Evolutionary conservation across 1,139 yeast genomes (phyloP).

Genomic region (Scheffersomyces parashehatae): DNA sequence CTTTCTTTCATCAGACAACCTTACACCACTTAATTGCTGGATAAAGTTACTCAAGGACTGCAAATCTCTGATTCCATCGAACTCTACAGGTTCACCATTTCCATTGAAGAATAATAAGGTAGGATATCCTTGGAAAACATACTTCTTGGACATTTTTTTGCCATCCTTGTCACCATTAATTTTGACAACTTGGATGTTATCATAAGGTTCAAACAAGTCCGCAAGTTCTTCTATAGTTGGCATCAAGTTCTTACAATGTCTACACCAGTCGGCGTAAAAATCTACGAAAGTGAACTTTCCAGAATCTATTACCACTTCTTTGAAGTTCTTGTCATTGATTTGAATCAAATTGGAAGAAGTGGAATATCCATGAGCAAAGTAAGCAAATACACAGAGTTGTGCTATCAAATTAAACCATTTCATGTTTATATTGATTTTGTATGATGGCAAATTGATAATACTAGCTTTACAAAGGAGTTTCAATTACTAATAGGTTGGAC

Average conservation of each 20-base stretch:
- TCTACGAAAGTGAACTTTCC: slow-evolving; percentile 70
- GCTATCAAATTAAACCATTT: too few relatives aligned
- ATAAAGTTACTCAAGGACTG: slow-evolving; percentile 49
- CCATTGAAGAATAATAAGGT: slow-evolving; percentile 60
- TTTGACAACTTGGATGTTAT: slow-evolving; percentile 54
- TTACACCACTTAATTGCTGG: slow-evolving; percentile 33
- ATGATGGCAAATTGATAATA: too few relatives aligned
- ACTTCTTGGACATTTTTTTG: slow-evolving; percentile 53
- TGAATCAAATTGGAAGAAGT: slow-evolving; percentile 18
- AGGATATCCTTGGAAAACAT: slow-evolving; percentile 64
- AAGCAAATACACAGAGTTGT: too few relatives aligned
- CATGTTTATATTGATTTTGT: too few relatives aligned
- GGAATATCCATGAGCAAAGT: slow-evolving; percentile 9
- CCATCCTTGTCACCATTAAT: slow-evolving; percentile 70
- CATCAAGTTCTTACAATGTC: slow-evolving; percentile 68
- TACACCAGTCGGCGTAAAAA: slow-evolving; percentile 81
- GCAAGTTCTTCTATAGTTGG: slow-evolving; percentile 67
- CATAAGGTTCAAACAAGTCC: slow-evolving; percentile 44
- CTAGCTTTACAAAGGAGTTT: too few relatives aligned
- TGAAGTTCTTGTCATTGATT: slow-evolving; percentile 51
- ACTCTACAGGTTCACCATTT: slow-evolving; percentile 49
- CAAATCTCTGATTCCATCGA: slow-evolving; percentile 48
- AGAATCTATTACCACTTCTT: slow-evolving; percentile 52
- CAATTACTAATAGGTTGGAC: too few relatives aligned
- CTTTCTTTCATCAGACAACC: slow-evolving; percentile 13